Conservation (phyloP, 192 early-diverging fungal species). For the Coemansia sp. region DNA sequence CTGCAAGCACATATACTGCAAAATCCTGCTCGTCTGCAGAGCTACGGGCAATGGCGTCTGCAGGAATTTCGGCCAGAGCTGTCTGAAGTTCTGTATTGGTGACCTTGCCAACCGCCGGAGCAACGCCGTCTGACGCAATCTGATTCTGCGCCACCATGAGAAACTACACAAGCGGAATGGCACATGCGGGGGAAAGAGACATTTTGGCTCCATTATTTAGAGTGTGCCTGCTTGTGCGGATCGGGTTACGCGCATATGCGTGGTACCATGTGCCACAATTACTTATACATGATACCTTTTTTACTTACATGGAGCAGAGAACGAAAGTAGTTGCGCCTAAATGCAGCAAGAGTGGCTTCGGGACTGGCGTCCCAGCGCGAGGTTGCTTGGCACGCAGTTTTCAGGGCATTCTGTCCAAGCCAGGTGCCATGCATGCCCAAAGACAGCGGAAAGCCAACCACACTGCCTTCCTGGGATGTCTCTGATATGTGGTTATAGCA, state of each 20-base stretch:
- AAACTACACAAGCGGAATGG: constrained; percentile 17
- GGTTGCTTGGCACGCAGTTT: constrained; percentile 79
- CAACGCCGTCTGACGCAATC: constrained; percentile 31
- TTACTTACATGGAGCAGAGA: constrained; percentile 63
- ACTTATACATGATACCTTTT: not conserved
- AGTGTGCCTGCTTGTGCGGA: constrained; percentile 1
- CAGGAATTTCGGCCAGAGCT: constrained; percentile 1
- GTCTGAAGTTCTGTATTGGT: constrained; percentile 55
- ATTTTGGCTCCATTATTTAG: not conserved
- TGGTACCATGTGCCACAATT: not conserved
- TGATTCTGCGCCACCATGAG: constrained; percentile 61
- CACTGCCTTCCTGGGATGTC: not conserved
- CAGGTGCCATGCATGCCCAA: constrained; percentile 14
- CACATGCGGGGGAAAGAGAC: not conserved
- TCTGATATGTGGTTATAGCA: constrained; percentile 85
- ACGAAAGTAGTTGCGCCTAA: constrained; percentile 71
- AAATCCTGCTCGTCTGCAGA: constrained; percentile 36
- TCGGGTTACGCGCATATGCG: not conserved
- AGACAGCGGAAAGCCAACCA: constrained; percentile 27
- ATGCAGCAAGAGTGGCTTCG: constrained; percentile 58
- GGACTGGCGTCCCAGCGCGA: constrained; percentile 68
- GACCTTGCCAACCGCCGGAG: constrained; percentile 63
- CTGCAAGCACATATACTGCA: constrained; percentile 58
- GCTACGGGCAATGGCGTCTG: not conserved
- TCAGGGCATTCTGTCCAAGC: constrained; percentile 63